phyloP scores from a whole-genome alignment of 192 early-diverging fungal species.

The Phycomyces blakesleeanus region DNA sequence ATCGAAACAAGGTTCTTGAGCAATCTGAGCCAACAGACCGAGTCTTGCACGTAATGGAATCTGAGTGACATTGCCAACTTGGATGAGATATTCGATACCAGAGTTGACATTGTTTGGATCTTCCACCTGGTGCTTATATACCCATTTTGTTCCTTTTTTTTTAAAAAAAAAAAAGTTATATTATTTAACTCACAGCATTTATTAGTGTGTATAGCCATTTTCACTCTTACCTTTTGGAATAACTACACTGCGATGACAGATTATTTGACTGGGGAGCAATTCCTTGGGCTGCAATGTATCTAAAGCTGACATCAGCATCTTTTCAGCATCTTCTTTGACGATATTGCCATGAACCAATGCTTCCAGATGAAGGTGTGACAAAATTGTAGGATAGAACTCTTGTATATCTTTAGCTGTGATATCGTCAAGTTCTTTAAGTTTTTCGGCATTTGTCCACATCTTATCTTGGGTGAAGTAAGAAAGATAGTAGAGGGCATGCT shows the following conservation, averaged over 20 bases:
- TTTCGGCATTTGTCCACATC: slow-evolving; percentile 78
- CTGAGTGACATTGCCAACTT: slow-evolving; percentile 71
- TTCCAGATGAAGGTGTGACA: slow-evolving; percentile 69
- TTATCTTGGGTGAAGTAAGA: slow-evolving; percentile 72
- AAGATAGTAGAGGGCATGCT: slow-evolving; percentile 74
- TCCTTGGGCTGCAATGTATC: slow-evolving; percentile 56
- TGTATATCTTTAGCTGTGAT: slow-evolving; percentile 72
- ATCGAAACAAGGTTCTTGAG: slow-evolving; percentile 89
- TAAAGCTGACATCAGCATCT: slow-evolving; percentile 56
- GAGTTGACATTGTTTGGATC: slow-evolving; percentile 86
- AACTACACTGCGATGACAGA: slow-evolving; percentile 50
- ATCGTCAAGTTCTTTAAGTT: slow-evolving; percentile 63
- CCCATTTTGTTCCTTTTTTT: slow-evolving; percentile 36
- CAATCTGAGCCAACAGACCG: slow-evolving; percentile 75
- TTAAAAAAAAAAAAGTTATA: neutral
- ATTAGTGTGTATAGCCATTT: neutral
- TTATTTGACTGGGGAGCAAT: slow-evolving; percentile 52
- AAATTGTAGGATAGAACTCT: slow-evolving; percentile 69
- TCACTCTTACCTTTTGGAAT: slow-evolving; percentile 38
- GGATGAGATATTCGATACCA: slow-evolving; percentile 80
- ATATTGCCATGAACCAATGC: slow-evolving; percentile 89
- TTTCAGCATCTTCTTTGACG: slow-evolving; percentile 60
- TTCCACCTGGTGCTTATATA: slow-evolving; percentile 54
- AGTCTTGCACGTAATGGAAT: slow-evolving; percentile 60
- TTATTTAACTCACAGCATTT: neutral